A percentile compares a stretch with the other conserved stretches of the same genome.
These are phyloP conservation scores for Cutaneotrichosporon daszewskae DNA, from an alignment of 1,284 basidiomycete species.

Conservation along the genomic window DNA sequence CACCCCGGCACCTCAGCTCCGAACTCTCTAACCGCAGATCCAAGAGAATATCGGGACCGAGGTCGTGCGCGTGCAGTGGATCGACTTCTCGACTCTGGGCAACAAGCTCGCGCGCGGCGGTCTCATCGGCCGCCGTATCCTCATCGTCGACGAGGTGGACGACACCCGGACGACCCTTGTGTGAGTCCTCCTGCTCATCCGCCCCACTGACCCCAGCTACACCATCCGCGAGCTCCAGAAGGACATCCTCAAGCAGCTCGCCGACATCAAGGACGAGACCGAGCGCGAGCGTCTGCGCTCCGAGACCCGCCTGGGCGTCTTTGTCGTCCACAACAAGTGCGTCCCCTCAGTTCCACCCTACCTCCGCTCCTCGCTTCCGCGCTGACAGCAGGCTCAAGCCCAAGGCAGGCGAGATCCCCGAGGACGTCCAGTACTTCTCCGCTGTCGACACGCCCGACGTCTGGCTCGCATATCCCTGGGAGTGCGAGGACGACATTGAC, in stretches of 20 bases:
- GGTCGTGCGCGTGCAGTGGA: constrained; percentile 86
- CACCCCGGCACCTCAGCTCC: no score
- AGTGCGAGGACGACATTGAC: constrained; percentile 42
- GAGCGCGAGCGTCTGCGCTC: constrained; percentile 63
- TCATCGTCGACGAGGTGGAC: constrained; percentile 91
- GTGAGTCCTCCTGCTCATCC: constrained; percentile 49
- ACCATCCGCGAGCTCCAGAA: constrained; percentile 77
- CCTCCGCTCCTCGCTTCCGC: not conserved
- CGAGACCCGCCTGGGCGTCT: constrained; percentile 73
- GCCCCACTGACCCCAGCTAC: constrained; percentile 55
- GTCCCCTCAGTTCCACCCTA: constrained; percentile 7
- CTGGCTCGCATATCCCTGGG: constrained; percentile 50
- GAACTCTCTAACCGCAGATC: constrained; percentile 39
- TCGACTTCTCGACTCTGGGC: constrained; percentile 52
- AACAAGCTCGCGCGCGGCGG: constrained; percentile 42
- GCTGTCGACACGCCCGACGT: constrained; percentile 47
- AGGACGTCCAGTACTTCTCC: constrained; percentile 44
- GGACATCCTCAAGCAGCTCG: constrained; percentile 73
- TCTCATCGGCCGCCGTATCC: constrained; percentile 69
- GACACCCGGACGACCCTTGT: constrained; percentile 85
- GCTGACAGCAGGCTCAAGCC: constrained; percentile 56
- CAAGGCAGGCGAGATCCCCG: constrained; percentile 68
- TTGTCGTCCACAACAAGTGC: constrained; percentile 89
- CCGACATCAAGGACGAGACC: constrained; percentile 55
- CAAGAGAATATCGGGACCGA: constrained; percentile 73